Evolutionary conservation across 106 monocot genomes (phyloP), one percentile per base, ranked within the genome.

Genomic region (Dioscorea alata): DNA sequence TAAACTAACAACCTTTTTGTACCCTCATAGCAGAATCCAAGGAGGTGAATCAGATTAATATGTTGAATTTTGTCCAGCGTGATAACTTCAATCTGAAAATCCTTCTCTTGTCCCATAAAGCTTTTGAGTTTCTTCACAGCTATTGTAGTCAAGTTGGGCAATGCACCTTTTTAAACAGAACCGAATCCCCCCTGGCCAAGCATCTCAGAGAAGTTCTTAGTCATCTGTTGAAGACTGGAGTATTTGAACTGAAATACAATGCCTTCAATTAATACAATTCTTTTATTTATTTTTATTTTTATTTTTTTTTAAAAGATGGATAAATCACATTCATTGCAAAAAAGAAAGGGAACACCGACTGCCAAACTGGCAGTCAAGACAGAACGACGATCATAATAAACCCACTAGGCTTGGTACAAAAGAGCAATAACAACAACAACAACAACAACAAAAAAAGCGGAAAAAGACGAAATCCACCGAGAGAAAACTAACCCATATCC

Each of bases 71-170:
- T 42, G 8, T 67, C 83, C 12, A 83, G 31, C 4, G 74, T 71
- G 66, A 35, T 60, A 0, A 83, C 78, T 71, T 83, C 78, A 4
- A 65, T 48, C 32, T 60, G 73, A 58, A 83, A 83, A 35, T 83
- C 78, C 62, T 78, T 83, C 71, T 83, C 83, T 15, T 78, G 78
- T 71, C 75, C 71, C 5, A 42, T 33, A 4, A 60, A 1, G 6
- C 73, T 77, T 71, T 78, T 71, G 2, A 83, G 70, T 52, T 71
- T 74, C 65, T 83, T 83, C 17, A 78, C 83, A 0, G 83, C 78
- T 0, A 83, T 66, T 2, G 17, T 25, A 6, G 67, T 63, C 18
- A 74, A 83, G 21, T 78, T 50, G 0, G 71, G 59, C 33, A 83
- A 63, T 10, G 13, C 54, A n/a, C 83, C 83, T 67, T 74, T 78